A percentile compares a stretch with the other conserved stretches of the same genome.
Conservation (phyloP, 441 rosid species). For the Gossypium aridum region DNA sequence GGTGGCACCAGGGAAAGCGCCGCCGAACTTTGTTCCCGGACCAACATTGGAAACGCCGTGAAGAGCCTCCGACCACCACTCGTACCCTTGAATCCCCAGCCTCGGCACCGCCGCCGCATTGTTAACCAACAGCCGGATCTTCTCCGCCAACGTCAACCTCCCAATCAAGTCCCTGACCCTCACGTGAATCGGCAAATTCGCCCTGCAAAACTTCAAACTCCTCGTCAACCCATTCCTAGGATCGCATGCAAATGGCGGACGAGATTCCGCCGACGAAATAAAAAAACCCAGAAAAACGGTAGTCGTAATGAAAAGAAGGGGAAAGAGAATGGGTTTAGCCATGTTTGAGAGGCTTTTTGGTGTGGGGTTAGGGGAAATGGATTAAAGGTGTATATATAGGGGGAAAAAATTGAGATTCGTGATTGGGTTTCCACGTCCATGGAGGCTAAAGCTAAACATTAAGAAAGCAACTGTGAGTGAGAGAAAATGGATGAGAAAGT, state of each 20-base stretch:
- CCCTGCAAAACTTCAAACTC: conserved; percentile 38
- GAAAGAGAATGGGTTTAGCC: neutral
- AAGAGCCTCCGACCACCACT: conserved; percentile 86
- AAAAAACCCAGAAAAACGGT: conserved; percentile 3
- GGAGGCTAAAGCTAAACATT: neutral
- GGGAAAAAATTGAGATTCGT: neutral
- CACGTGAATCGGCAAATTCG: conserved; percentile 43
- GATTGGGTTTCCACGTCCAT: conserved; percentile 50
- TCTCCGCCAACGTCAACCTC: conserved; percentile 59
- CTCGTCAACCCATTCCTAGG: conserved; percentile 58
- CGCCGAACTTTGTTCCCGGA: conserved; percentile 58
- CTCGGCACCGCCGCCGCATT: conserved; percentile 66
- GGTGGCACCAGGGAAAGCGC: conserved; percentile 63
- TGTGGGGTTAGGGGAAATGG: neutral
- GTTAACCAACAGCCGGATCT: conserved; percentile 56
- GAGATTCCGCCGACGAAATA: conserved; percentile 23
- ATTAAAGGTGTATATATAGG: conserved; percentile 26
- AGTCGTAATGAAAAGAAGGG: neutral
- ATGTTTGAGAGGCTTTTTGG: neutral
- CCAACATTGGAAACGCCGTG: conserved; percentile 68
- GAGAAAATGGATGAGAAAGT: neutral
- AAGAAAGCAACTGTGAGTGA: neutral
- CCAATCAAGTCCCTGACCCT: conserved; percentile 60
- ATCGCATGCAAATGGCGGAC: conserved; percentile 77
- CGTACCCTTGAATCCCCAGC: conserved; percentile 62